Evolutionary conservation across 768 basidiomycete species (phyloP).

Genomic region (Lepiota venenata): DNA sequence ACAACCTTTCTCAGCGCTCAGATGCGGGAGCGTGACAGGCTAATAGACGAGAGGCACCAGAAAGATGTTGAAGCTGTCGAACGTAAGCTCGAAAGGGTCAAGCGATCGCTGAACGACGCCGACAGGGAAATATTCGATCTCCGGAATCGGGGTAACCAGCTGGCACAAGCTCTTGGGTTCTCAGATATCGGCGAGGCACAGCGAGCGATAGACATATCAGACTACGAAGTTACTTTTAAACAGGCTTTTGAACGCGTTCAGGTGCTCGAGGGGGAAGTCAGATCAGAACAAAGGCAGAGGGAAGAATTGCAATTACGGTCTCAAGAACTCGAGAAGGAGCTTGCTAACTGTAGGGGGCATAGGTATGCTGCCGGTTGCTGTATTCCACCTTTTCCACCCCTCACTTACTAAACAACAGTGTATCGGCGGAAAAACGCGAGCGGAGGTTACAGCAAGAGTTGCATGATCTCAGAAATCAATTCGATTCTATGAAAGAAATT

Average conservation of each 20-base stretch:
- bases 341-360: constrained; percentile 3
- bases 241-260: constrained; percentile 33
- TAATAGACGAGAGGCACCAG: constrained; percentile 26
- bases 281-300: constrained; percentile 20
- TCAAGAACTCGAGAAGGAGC: constrained; percentile 21
- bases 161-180: constrained; percentile 44
- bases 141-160: constrained; percentile 29
- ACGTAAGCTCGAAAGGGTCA: constrained; percentile 24
- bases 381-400: background rate
- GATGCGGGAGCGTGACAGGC: constrained; percentile 30
- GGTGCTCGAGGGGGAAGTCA: constrained; percentile 26
- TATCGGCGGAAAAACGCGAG: constrained; percentile 4
- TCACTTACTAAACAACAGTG: constrained; percentile 1
- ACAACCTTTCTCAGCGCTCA: constrained; percentile 25
- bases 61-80: constrained; percentile 24
- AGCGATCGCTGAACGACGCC: constrained; percentile 28
- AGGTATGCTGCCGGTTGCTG: background rate
- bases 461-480: constrained; percentile 33
- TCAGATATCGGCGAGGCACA: constrained; percentile 39
- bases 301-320: constrained; percentile 20
- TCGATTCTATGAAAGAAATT: constrained; percentile 37
- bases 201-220: constrained; percentile 33
- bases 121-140: constrained; percentile 33
- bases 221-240: constrained; percentile 29
- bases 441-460: constrained; percentile 23